Percentiles rank a stretch among this genome's conserved stretches.
Conservation (phyloP, 163 green algal species). For the Smithsoniella earleae region DNA sequence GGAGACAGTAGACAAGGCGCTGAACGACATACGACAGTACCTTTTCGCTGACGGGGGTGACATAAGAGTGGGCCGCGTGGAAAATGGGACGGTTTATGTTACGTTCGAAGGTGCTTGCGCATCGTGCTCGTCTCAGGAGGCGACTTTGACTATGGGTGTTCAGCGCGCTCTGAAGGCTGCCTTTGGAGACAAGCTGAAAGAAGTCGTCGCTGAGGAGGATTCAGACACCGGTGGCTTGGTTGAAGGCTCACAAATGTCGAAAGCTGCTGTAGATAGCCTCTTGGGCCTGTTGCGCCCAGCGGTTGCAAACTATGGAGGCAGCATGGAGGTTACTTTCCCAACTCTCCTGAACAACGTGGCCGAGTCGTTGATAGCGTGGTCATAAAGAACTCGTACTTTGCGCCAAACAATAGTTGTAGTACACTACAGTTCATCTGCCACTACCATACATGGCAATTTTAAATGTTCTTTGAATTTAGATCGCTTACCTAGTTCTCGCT, state of each 20-base stretch:
- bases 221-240: neutral
- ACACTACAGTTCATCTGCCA: no score
- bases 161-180: conserved; percentile 6
- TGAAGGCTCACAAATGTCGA: neutral
- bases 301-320: conserved; percentile 23
- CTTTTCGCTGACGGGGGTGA: conserved; percentile 22
- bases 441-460: no score
- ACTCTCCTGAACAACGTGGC: no score
- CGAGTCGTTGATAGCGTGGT: no score
- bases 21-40: conserved; percentile 13
- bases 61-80: neutral
- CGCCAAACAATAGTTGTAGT: no score
- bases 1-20: neutral
- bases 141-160: conserved; percentile 25
- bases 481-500: no score
- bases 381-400: no score
- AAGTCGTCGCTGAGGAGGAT: neutral
- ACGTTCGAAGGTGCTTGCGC: conserved; percentile 13
- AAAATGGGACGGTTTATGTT: neutral
- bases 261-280: conserved; percentile 4
- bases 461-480: no score
- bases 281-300: conserved; percentile 16
- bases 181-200: conserved; percentile 8
- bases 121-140: conserved; percentile 25
- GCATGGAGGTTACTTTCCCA: neutral